Evolutionary conservation across 257 asterid genomes (phyloP).

Genomic region (Ehretia macrophylla): DNA sequence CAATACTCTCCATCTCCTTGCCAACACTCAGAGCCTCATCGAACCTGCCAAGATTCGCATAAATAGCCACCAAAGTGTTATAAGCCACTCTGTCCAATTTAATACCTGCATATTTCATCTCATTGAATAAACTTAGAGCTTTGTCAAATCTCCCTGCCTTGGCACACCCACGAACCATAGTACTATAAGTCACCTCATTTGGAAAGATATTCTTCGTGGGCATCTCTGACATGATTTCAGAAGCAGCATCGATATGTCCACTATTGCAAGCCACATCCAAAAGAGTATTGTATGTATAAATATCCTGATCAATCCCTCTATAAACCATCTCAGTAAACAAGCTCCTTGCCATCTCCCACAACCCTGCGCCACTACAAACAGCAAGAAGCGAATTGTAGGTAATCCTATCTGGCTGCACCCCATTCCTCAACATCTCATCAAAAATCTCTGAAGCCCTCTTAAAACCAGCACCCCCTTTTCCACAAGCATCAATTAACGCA

Average conservation of each 20-base stretch:
- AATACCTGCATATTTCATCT: slow-evolving; percentile 84
- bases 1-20: slow-evolving; percentile 87
- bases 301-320: slow-evolving; percentile 79
- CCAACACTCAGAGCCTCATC: slow-evolving; percentile 74
- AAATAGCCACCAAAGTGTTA: slow-evolving; percentile 74
- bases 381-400: slow-evolving; percentile 91
- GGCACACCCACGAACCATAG: slow-evolving; percentile 92
- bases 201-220: slow-evolving; percentile 56
- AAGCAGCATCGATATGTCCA: slow-evolving; percentile 74
- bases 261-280: slow-evolving; percentile 86
- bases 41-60: slow-evolving; percentile 81
- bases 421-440: slow-evolving; percentile 61
- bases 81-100: slow-evolving; percentile 80
- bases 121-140: slow-evolving; percentile 66
- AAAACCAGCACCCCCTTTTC: slow-evolving; percentile 93
- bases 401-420: slow-evolving; percentile 85
- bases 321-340: slow-evolving; percentile 73
- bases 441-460: slow-evolving; percentile 71
- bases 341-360: slow-evolving; percentile 66
- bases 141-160: slow-evolving; percentile 65
- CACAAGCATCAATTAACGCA: slow-evolving; percentile 91
- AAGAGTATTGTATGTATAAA: slow-evolving; percentile 79
- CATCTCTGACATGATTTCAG: slow-evolving; percentile 78
- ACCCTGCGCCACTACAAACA: slow-evolving; percentile 87
- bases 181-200: slow-evolving; percentile 85